Conservation (phyloP, 192 early-diverging fungal genomes). For the Backusella australiensis region DNA sequence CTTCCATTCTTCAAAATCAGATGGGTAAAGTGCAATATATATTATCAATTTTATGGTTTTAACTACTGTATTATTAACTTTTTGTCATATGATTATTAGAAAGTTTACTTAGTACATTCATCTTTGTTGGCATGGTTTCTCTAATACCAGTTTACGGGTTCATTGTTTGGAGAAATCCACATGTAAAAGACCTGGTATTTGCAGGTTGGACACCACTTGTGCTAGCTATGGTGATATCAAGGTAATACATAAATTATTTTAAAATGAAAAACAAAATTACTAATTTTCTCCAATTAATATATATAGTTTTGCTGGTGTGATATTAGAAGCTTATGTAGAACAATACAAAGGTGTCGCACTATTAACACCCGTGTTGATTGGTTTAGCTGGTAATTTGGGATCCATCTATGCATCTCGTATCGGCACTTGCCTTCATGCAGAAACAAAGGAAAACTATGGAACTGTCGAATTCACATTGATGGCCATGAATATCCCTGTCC, state of each 20-base stretch:
- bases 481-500: constrained; percentile 65
- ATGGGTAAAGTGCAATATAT: constrained; percentile 41
- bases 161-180: constrained; percentile 55
- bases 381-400: constrained; percentile 70
- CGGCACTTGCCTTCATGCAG: constrained; percentile 65
- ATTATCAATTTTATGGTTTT: not conserved
- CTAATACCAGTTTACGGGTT: constrained; percentile 43
- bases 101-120: constrained; percentile 35
- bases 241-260: constrained; percentile 29
- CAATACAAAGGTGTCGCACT: constrained; percentile 60
- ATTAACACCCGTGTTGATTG: constrained; percentile 67
- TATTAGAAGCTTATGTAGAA: constrained; percentile 62
- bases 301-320: constrained; percentile 56
- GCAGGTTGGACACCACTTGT: constrained; percentile 74
- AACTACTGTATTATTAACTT: no score
- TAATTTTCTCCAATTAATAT: not conserved
- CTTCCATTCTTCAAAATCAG: constrained; percentile 41
- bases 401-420: constrained; percentile 76
- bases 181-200: constrained; percentile 57
- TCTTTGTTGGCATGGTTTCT: constrained; percentile 39
- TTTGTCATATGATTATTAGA: constrained; percentile 25
- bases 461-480: constrained; percentile 56
- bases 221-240: constrained; percentile 68
- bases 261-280: not conserved
- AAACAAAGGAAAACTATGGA: constrained; percentile 38